Base-by-base conservation (phyloP, 805 yeast genomes). In the Suhomyces emberorum region DNA sequence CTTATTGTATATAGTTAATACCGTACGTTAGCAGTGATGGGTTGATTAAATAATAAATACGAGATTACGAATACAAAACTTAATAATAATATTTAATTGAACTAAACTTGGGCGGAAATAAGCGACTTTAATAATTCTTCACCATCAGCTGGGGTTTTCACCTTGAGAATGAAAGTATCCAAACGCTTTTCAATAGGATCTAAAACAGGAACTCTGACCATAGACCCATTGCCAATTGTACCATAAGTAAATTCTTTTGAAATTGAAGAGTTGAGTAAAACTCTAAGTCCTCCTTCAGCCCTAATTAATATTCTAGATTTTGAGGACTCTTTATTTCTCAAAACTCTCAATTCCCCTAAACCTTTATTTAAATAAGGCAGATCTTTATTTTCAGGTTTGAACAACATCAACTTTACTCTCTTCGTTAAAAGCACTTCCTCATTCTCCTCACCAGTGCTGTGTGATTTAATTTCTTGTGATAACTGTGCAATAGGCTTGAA, bases 221-320 rank as follows among this genome's bases (percentile, higher is more conserved):
- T 61, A 20, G 79, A 76, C 20, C 86, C 82, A 55, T 81, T 74
- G 32, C 91, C 80, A 38, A 79, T 65, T 3, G 75, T 68, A 8
- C 73, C 66, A 55, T 88, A 89, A 1, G 65, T 66, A 40, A 87
- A 64, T 34, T 75, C 76, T 35, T 72, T 72, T 7, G 75, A 65
- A 8, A 88, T 59, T n/a, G 69, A 61, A 10, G 79, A 67, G 55
- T 91, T 91, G 41, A 91, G 61, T 30, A 91, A 59, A 11, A 88
- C 80, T 48, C 95, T 76, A 26, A 83, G 82, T 26, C 88, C 80
- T 19, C 96, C 96, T 38, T 89, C 98, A 0, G 96, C 86, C 51
- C 98, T 78, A 15, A 91, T 73, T 24, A 91, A 63, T 10, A 86
- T 63, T 56, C 98, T 77, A 3, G 80, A 55, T 53, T 86, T 86